Conservation (phyloP, 2,329 filamentous ascomycete genomes). For the Teratosphaeria gauchensis region DNA sequence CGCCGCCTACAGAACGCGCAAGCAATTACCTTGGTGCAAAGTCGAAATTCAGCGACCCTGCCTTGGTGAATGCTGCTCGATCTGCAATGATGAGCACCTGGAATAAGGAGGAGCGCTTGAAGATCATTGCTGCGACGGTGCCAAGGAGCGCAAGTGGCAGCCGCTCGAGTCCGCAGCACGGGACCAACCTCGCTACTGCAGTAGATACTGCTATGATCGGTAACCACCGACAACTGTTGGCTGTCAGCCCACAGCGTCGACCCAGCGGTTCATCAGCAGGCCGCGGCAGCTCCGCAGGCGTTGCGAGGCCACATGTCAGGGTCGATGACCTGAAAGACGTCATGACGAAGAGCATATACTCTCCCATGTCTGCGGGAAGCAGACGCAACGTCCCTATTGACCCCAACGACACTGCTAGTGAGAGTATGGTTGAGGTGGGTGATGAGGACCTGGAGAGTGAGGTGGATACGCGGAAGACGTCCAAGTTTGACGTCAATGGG, state of each 20-base stretch:
- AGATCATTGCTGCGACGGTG: constrained; percentile 48
- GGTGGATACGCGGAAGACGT: not conserved
- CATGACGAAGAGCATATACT: constrained; percentile 26
- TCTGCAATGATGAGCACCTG: constrained; percentile 57
- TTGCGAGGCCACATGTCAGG: constrained; percentile 27
- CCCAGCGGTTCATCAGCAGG: constrained; percentile 32
- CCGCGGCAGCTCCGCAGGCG: constrained; percentile 38
- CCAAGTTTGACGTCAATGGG: not conserved
- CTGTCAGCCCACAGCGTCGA: constrained; percentile 9
- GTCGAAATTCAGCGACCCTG: constrained; percentile 1
- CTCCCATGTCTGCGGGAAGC: not conserved
- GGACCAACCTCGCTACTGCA: constrained; percentile 1
- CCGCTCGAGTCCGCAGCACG: constrained; percentile 39
- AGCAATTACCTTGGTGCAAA: constrained; percentile 20
- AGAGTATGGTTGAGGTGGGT: constrained; percentile 50
- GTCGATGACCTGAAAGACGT: constrained; percentile 40
- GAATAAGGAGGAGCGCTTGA: constrained; percentile 65
- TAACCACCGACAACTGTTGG: constrained; percentile 17
- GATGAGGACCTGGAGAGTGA: constrained; percentile 4
- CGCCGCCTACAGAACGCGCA: constrained; percentile 29
- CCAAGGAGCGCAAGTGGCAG: constrained; percentile 71
- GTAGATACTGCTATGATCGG: constrained; percentile 2
- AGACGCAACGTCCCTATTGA: not conserved
- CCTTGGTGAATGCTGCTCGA: constrained; percentile 6
- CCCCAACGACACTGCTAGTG: constrained; percentile 47